Evolutionary conservation across 495 filamentous ascomycete genomes (phyloP).

Genomic region (Elaphomyces granulatus): DNA sequence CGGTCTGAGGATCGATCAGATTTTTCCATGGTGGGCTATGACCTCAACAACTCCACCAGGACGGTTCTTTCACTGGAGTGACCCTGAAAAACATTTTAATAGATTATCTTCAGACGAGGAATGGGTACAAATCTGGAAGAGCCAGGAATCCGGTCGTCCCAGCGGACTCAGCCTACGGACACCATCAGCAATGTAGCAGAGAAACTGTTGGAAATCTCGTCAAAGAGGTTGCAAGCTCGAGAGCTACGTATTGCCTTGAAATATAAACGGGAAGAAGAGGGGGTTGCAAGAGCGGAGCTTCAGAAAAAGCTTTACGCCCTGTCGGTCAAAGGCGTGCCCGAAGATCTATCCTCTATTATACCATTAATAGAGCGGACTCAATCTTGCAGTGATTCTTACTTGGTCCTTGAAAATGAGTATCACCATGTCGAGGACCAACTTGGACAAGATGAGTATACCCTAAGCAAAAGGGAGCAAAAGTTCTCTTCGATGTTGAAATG

Average conservation of each 20-base stretch:
- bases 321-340: background rate
- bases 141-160: too few relatives aligned
- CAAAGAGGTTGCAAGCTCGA: constrained; percentile 7
- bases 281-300: constrained; percentile 5
- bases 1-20: too few relatives aligned
- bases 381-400: background rate
- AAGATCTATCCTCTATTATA: background rate
- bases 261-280: constrained; percentile 10
- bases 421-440: constrained; percentile 16
- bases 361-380: background rate
- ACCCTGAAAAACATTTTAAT: too few relatives aligned
- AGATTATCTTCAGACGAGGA: too few relatives aligned
- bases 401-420: constrained; percentile 9
- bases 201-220: constrained; percentile 7
- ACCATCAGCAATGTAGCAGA: too few relatives aligned
- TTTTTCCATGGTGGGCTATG: too few relatives aligned
- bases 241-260: constrained; percentile 10
- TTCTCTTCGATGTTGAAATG: constrained; percentile 3
- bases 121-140: too few relatives aligned
- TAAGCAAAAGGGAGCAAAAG: constrained; percentile 8
- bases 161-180: too few relatives aligned
- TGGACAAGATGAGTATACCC: constrained; percentile 12
- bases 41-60: too few relatives aligned
- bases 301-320: constrained; percentile 10
- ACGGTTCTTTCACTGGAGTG: too few relatives aligned